Evolutionary conservation across 352 stramenopile species (phyloP).

Genomic region (Pythium dissimile): DNA sequence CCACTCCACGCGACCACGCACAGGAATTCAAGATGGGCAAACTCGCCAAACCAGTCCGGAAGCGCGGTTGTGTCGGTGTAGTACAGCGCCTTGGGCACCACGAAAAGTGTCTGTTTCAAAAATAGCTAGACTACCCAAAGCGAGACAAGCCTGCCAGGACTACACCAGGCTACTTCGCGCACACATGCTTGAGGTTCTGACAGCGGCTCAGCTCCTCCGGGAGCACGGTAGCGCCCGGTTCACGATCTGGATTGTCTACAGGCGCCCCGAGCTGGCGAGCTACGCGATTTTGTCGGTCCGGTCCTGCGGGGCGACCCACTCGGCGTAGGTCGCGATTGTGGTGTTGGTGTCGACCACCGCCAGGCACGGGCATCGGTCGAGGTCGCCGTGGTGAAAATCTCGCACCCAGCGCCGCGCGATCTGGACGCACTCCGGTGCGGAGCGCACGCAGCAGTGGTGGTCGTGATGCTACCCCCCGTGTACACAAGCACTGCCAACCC

Average conservation of each 20-base stretch:
- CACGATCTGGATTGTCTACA: slow-evolving; percentile 31
- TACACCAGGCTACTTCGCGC: too few species aligned
- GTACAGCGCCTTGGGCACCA: slow-evolving; percentile 28
- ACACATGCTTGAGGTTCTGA: slow-evolving; percentile 31
- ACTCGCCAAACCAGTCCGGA: slow-evolving; percentile 31
- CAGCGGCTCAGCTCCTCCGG: slow-evolving; percentile 29
- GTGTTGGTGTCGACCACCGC: slow-evolving; percentile 2
- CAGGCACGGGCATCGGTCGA: background rate
- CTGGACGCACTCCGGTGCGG: slow-evolving; percentile 7
- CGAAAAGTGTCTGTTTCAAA: background rate
- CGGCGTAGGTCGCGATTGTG: slow-evolving; percentile 18
- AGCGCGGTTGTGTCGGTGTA: slow-evolving; percentile 37
- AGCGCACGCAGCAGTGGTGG: background rate
- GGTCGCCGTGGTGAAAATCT: background rate
- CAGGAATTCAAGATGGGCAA: slow-evolving; percentile 35
- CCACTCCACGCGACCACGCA: slow-evolving; percentile 11
- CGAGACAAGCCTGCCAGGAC: too few species aligned
- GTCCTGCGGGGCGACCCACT: slow-evolving; percentile 31
- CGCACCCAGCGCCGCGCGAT: background rate
- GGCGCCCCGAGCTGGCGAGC: slow-evolving; percentile 22
- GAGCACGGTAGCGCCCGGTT: slow-evolving; percentile 30
- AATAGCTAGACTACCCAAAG: too few species aligned
- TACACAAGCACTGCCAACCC: background rate
- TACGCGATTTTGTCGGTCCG: slow-evolving; percentile 28
- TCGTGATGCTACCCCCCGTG: background rate